Evolutionary conservation across 768 basidiomycete species (phyloP), one percentile per base, ranked within the genome.

Genomic region (Auricularia heimuer): DNA sequence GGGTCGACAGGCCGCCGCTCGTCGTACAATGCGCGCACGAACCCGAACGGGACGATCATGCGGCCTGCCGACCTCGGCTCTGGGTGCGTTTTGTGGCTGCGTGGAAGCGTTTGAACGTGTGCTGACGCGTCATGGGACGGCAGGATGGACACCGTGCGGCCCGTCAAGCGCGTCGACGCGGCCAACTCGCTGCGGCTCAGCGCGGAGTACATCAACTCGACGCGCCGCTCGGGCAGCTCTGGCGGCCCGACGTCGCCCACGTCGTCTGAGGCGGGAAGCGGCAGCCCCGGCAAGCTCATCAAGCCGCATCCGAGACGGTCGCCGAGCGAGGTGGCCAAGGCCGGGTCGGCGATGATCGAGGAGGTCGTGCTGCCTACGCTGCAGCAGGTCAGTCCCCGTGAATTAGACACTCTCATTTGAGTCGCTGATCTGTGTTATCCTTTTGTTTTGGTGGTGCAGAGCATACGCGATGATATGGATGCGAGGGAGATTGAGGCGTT

Each of bases 81-180:
- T 63, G 93, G 93, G 45, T 76, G 36, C 66, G 75, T 67, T 42
- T 42, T 14, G 8, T 0, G 8, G 11, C 16, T 16, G 21, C 29
- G 8, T 35, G 29, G 29, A 29, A n/a, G 45, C 61, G 36, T 3
- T 3, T 44, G 58, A 18, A n/a, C 35, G 2, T 33, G 18, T 37
- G 51, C 44, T 34, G 54, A 11, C 29, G 47, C 33, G 29, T 60
- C 45, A 14, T 54, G 42, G 29, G 16, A 14, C 12, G 8, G 44
- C 61, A 75, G 74, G 4, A 80, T 90, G 56, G 92, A 91, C 70
- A 98, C 95, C 1, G 92, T 98, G 70, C 83, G 94, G 63, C 94
- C 95, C 0, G 86, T 96, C 67, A 96, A 95, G 82, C 92, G 91
- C 71, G 87, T 96, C 36, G 94, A 97, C 73, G 82, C 88, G 3